Evolutionary conservation across 1,284 basidiomycete genomes (phyloP).

Genomic region (Ceratobasidium sp.): DNA sequence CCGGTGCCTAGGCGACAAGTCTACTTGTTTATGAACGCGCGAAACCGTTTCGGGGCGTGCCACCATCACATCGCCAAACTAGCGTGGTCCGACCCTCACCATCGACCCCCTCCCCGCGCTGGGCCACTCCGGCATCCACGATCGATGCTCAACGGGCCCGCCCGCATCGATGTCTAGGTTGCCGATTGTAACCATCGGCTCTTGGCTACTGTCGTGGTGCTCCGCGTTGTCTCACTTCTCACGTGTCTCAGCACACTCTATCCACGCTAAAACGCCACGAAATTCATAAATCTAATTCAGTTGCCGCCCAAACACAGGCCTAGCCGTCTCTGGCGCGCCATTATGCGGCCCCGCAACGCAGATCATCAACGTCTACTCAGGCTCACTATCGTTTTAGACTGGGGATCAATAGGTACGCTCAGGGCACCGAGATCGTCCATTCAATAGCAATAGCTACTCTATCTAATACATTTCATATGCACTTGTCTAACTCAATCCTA

Average conservation of each 20-base stretch:
- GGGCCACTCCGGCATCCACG: neutral
- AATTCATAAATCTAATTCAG: neutral
- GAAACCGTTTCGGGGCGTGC: conserved; percentile 1
- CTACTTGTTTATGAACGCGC: neutral
- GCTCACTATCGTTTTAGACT: neutral
- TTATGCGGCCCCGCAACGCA: conserved; percentile 6
- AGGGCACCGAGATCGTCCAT: conserved; percentile 1
- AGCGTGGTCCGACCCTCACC: neutral
- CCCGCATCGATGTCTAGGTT: neutral
- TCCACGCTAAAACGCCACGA: conserved; percentile 1
- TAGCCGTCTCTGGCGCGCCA: neutral
- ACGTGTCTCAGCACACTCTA: neutral
- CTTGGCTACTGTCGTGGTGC: neutral
- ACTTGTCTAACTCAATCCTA: neutral
- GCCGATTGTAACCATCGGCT: neutral
- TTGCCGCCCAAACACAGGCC: neutral
- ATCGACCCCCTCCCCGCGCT: no score
- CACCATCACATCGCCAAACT: conserved; percentile 11
- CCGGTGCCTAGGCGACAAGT: conserved; percentile 1
- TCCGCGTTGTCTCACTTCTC: no score
- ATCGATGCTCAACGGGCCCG: neutral
- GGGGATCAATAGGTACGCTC: conserved; percentile 7
- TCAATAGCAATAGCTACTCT: neutral
- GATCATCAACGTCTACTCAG: conserved; percentile 9
- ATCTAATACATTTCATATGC: conserved; percentile 2